Percentiles rank a stretch among this genome's conserved stretches.
These are phyloP conservation scores for Erodium trifolium DNA, from an alignment of 441 rosid genomes.

Conservation along the genomic window DNA sequence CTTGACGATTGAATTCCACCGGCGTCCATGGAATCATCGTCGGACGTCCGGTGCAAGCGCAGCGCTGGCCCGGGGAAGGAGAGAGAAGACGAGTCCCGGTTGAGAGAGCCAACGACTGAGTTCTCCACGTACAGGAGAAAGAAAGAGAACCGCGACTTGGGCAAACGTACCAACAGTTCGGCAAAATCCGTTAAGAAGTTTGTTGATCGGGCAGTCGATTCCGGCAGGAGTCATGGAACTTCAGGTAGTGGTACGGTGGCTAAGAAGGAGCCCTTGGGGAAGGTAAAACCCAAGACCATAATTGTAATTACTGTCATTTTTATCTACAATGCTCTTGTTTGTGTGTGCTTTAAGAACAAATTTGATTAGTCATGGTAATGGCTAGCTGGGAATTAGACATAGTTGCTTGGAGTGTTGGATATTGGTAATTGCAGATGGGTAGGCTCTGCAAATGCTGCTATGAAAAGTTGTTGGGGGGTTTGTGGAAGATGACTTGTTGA, in stretches of 20 bases:
- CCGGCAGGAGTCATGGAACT: too few species aligned
- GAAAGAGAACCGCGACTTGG: neutral
- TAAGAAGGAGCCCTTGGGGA: neutral
- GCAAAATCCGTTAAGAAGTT: neutral
- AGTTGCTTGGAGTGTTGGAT: neutral
- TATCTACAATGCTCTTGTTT: neutral
- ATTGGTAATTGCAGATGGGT: neutral
- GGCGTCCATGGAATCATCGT: neutral
- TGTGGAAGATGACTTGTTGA: neutral
- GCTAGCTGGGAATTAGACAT: neutral
- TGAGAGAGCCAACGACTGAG: neutral
- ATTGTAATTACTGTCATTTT: neutral
- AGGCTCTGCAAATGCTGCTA: neutral
- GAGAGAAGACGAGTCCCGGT: too few species aligned
- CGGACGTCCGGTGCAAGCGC: constrained; percentile 8
- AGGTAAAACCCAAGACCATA: constrained; percentile 1
- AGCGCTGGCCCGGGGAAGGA: neutral
- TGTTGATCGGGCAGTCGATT: neutral
- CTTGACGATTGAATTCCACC: neutral
- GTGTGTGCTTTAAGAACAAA: too few species aligned
- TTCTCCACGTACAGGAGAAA: too few species aligned
- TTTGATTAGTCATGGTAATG: too few species aligned
- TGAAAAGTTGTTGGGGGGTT: neutral
- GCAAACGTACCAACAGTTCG: neutral
- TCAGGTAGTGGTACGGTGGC: neutral